These are phyloP conservation scores for Cyberlindnera euphorbiae DNA, from an alignment of 805 yeast species.

Conservation along the genomic window DNA sequence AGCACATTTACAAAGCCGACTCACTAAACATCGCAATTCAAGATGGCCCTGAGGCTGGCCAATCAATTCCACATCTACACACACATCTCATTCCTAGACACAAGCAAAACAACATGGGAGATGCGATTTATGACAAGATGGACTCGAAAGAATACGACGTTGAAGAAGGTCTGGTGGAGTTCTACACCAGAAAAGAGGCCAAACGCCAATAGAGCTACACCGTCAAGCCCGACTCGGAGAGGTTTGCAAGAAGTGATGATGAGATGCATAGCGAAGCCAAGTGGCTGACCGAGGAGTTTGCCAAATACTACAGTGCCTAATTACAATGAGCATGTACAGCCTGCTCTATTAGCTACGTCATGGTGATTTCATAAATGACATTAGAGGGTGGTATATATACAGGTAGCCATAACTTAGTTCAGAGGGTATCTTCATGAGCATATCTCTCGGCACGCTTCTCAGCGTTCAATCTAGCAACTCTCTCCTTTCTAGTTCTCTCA, in stretches of 20 bases:
- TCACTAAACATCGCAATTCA: conserved; percentile 88
- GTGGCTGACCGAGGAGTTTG: conserved; percentile 41
- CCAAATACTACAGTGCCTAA: conserved; percentile 5
- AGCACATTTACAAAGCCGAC: conserved; percentile 67
- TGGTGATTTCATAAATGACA: conserved; percentile 12
- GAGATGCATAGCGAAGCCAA: conserved; percentile 72
- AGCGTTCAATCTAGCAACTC: conserved; percentile 54
- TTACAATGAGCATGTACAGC: too few relatives aligned
- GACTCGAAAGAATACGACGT: conserved; percentile 48
- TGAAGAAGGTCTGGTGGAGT: conserved; percentile 28
- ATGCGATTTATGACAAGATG: conserved; percentile 64
- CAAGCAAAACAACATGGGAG: conserved; percentile 54
- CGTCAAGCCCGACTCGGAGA: conserved; percentile 43
- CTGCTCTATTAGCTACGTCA: too few relatives aligned
- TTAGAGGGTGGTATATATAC: conserved; percentile 6
- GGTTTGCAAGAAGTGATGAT: conserved; percentile 53
- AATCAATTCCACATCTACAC: conserved; percentile 92
- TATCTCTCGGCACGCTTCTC: conserved; percentile 29
- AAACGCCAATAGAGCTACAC: conserved; percentile 25
- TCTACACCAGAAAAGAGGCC: conserved; percentile 28
- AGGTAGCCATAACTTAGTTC: too few relatives aligned
- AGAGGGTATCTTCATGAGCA: conserved; percentile 25
- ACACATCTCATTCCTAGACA: conserved; percentile 90
- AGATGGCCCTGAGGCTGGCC: conserved; percentile 96
- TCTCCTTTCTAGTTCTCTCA: conserved; percentile 72